These are phyloP conservation scores for Solanum dulcamara DNA, from an alignment of 257 asterid genomes.

Conservation along the genomic window DNA sequence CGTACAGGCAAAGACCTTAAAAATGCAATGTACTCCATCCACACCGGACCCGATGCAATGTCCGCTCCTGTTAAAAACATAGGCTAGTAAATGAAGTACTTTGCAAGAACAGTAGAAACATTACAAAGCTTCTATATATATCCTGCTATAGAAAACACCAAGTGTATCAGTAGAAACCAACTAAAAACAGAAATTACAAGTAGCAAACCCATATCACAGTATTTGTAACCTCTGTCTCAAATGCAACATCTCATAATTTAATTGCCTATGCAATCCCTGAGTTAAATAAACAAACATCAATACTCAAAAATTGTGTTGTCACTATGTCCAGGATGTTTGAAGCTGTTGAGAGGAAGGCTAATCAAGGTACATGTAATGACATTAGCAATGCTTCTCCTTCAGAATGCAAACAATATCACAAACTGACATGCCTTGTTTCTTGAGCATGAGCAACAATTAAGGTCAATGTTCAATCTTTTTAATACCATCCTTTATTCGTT, in stretches of 20 bases:
- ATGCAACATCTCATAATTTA: background rate
- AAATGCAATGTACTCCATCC: slow-evolving; percentile 89
- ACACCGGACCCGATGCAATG: slow-evolving; percentile 85
- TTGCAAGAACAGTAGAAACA: background rate
- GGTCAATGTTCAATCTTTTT: background rate
- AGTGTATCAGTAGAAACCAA: background rate
- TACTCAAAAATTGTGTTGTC: background rate
- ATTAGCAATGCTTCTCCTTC: background rate
- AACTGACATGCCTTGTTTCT: background rate
- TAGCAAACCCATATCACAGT: background rate
- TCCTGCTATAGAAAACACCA: background rate
- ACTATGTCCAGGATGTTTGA: background rate
- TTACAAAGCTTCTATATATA: background rate
- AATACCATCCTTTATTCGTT: background rate
- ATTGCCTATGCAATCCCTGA: background rate
- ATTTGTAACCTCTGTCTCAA: background rate
- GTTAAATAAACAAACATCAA: background rate
- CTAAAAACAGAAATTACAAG: background rate
- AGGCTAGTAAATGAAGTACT: background rate
- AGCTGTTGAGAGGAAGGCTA: background rate
- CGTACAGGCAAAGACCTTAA: slow-evolving; percentile 81
- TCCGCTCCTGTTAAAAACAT: slow-evolving; percentile 64
- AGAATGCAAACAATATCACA: background rate
- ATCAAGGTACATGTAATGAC: background rate
- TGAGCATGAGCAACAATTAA: background rate